Conservation (phyloP, 371 early-diverging fungal species). For the Circinella umbellata region DNA sequence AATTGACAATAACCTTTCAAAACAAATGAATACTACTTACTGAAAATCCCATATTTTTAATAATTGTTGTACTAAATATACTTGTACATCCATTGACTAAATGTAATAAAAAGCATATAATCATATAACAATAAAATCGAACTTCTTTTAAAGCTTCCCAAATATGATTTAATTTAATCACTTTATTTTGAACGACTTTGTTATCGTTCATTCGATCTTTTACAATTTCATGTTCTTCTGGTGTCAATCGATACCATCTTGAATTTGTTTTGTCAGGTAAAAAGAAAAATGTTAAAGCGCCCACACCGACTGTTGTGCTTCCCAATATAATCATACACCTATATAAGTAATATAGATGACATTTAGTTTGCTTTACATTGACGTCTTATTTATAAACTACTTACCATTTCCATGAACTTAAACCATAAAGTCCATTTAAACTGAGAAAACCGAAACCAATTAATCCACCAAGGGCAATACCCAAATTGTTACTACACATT, state of each 20-base stretch:
- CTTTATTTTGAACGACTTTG: slow-evolving; percentile 28
- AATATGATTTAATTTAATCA: slow-evolving; percentile 33
- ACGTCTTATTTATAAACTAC: too few relatives aligned
- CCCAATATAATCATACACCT: slow-evolving; percentile 44
- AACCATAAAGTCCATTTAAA: slow-evolving; percentile 40
- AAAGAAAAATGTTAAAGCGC: slow-evolving; percentile 26
- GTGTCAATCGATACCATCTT: slow-evolving; percentile 20
- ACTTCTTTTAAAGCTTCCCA: slow-evolving; percentile 35
- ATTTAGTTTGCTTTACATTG: too few relatives aligned
- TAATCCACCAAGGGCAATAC: slow-evolving; percentile 52
- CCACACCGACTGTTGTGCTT: slow-evolving; percentile 20
- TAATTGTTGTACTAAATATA: slow-evolving; percentile 25
- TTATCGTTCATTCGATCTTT: slow-evolving; percentile 35
- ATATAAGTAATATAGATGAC: too few relatives aligned
- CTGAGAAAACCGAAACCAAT: slow-evolving; percentile 59
- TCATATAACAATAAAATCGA: slow-evolving; percentile 30
- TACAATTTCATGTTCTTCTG: slow-evolving; percentile 31
- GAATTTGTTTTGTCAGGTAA: slow-evolving; percentile 39
- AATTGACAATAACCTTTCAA: too few relatives aligned
- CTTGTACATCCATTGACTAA: slow-evolving; percentile 33
- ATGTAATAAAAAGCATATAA: slow-evolving; percentile 28
- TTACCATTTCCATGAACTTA: slow-evolving; percentile 63
- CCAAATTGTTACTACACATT: slow-evolving; percentile 27
- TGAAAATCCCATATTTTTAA: slow-evolving; percentile 30
- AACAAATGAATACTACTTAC: slow-evolving; percentile 16